Evolutionary conservation across 768 basidiomycete species (phyloP), one percentile per base, ranked within the genome.

Genomic region (Agrocybe chaxingu): DNA sequence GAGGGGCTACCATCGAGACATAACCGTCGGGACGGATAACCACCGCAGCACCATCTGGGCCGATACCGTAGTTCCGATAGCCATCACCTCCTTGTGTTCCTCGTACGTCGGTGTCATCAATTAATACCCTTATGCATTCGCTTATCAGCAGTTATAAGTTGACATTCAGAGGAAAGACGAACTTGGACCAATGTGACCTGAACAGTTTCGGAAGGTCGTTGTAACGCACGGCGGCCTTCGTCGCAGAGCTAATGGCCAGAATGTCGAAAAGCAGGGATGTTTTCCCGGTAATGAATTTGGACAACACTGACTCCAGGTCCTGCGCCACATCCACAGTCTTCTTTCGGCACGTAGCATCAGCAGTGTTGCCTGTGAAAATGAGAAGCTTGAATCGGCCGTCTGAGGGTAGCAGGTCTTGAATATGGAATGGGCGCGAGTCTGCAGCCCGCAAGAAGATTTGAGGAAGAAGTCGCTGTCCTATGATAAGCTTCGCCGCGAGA

Each of bases 1-100:
- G 64, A 0, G 84, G 76, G 1, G 72, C 72, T 31, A 87, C 68
- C 56, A 70, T 71, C 3, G 80, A 82, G 30, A 89, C 74, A 50
- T 85, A 86, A 11, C 85, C 86, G 57, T 84, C 84, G 7, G 84
- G 84, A 19, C 85, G 72, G 4, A 85, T 75, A 43, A 82, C 68
- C 7, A 82, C 74, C 8, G 82, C 57, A 8, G 74, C 79, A 12
- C 82, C 82, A 1, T 53, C 43, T 6, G 55, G 54, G 31, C 69
- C 63, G 40, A 84, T 73, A 0, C 84, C 85, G 54, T 80, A 85
- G 19, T 74, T 71, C 0, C 63, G 55, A 60, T 87, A 87, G 3
- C 79, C 83, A 33, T 71, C 70, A 3, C 82, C 83, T 19, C 81
- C 82, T 16, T 68, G 59, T 3, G 47, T 59, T 3, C 74, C 76